Percentiles rank a stretch among this genome's conserved stretches.
Evolutionary conservation across 345 rosid genomes (phyloP).

Genomic region (Syzygium grande): DNA sequence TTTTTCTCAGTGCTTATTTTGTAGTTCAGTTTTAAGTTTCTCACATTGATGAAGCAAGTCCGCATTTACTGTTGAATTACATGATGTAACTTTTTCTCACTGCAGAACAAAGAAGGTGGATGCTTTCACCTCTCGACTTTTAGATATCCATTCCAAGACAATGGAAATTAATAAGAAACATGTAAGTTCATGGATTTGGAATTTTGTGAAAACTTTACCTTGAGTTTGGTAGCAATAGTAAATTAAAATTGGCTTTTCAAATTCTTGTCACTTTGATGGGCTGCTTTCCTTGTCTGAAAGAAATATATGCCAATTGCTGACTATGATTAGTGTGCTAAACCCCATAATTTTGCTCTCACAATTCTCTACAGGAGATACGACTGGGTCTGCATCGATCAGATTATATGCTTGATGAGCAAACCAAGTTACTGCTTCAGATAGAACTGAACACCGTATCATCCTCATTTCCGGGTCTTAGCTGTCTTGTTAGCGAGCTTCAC

Average conservation of each 20-base stretch:
- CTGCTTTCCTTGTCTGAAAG: background rate
- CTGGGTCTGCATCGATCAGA: constrained; percentile 97
- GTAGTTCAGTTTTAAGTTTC: background rate
- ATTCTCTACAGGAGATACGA: constrained; percentile 61
- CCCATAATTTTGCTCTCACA: background rate
- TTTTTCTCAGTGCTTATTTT: background rate
- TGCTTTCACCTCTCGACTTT: constrained; percentile 80
- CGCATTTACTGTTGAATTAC: background rate
- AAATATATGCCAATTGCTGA: background rate
- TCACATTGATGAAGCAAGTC: background rate
- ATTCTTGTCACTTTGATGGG: background rate
- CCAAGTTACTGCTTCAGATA: constrained; percentile 83
- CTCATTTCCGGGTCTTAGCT: constrained; percentile 80
- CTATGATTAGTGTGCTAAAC: background rate
- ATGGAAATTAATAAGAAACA: constrained; percentile 78
- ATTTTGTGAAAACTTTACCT: background rate
- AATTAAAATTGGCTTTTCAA: background rate
- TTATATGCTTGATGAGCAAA: constrained; percentile 95
- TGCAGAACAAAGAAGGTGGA: constrained; percentile 87
- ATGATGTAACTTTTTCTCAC: background rate
- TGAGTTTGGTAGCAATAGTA: background rate
- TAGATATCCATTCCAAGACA: constrained; percentile 91
- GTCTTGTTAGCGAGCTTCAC: constrained; percentile 77
- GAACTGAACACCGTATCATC: constrained; percentile 88
- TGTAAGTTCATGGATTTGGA: constrained; percentile 21